phyloP scores from a whole-genome alignment of 2,329 filamentous ascomycete species.

The Leptographium galeiforme region DNA sequence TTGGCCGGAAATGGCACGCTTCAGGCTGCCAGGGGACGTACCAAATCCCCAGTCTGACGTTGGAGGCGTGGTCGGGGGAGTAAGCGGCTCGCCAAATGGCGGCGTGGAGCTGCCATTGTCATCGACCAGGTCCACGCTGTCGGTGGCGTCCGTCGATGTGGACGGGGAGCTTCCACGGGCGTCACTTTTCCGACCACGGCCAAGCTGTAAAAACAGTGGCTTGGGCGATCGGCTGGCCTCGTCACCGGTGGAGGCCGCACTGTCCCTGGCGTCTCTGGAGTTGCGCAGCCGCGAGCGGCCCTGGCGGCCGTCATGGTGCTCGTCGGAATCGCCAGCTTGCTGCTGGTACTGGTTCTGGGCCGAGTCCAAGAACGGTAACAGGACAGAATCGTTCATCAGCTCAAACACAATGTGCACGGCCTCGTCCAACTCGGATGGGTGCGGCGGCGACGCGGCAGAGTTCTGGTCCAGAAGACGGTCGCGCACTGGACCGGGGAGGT shows the following conservation, averaged over 20 bases:
- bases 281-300: conserved; percentile 25
- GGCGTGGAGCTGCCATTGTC: conserved; percentile 51
- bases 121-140: conserved; percentile 44
- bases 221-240: conserved; percentile 31
- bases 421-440: conserved; percentile 63
- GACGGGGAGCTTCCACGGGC: conserved; percentile 27
- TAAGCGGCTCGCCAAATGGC: conserved; percentile 48
- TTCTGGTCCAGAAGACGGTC: conserved; percentile 61
- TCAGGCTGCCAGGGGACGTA: conserved; percentile 37
- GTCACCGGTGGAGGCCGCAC: conserved; percentile 15
- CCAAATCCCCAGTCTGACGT: conserved; percentile 42
- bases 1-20: conserved; percentile 39
- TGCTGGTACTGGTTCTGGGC: conserved; percentile 1
- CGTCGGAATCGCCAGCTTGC: background rate
- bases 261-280: conserved; percentile 18
- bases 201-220: conserved; percentile 23
- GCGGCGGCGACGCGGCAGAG: conserved; percentile 45
- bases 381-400: conserved; percentile 91
- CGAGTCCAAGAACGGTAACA: conserved; percentile 79
- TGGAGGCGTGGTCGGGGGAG: conserved; percentile 61
- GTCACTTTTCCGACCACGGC: conserved; percentile 19
- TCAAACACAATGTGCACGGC: conserved; percentile 85
- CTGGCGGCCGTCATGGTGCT: conserved; percentile 16
- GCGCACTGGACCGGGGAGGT: conserved; percentile 74
- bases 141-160: conserved; percentile 28